Percentiles rank a stretch among this genome's conserved stretches.
These are phyloP conservation scores for Warburgia ugandensis DNA, from an alignment of 164 flowering plant genomes.

Conservation along the genomic window DNA sequence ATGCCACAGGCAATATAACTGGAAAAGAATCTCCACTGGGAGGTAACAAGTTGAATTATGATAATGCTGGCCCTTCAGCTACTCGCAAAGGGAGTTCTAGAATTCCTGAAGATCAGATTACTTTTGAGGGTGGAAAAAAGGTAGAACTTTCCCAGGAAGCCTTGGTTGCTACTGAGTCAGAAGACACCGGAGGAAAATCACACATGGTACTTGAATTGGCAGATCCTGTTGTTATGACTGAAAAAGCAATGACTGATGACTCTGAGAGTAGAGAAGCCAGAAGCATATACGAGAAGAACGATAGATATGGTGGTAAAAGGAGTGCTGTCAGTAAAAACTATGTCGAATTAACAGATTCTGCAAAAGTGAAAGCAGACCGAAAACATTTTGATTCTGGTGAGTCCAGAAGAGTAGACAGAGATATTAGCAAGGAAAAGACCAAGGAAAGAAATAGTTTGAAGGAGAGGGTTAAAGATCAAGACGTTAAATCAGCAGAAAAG, in stretches of 20 bases:
- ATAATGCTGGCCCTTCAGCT: conserved; percentile 5
- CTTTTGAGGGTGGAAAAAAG: conserved; percentile 13
- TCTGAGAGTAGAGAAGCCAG: conserved; percentile 21
- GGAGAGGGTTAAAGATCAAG: conserved; percentile 32
- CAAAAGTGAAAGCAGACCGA: conserved; percentile 22
- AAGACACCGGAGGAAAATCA: conserved; percentile 17
- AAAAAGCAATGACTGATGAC: conserved; percentile 21
- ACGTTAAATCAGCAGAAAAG: conserved; percentile 29
- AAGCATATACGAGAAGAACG: conserved; percentile 23
- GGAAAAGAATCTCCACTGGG: conserved; percentile 1
- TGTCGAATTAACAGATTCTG: conserved; percentile 22
- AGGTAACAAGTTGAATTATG: conserved; percentile 4
- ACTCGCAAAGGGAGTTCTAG: conserved; percentile 13
- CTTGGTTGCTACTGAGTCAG: conserved; percentile 14
- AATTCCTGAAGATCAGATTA: conserved; percentile 10
- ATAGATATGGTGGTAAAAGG: conserved; percentile 26
- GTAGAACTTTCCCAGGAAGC: conserved; percentile 6
- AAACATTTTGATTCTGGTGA: conserved; percentile 28
- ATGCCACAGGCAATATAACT: conserved; percentile 6
- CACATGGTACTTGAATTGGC: conserved; percentile 20
- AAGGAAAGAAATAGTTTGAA: conserved; percentile 3
- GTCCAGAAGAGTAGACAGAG: conserved; percentile 33
- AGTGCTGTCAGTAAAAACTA: conserved; percentile 26
- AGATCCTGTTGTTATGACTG: conserved; percentile 10
- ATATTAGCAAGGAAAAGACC: background rate